phyloP scores from a whole-genome alignment of 2,329 filamentous ascomycete species.

The Tolypocladium guangdongense region DNA sequence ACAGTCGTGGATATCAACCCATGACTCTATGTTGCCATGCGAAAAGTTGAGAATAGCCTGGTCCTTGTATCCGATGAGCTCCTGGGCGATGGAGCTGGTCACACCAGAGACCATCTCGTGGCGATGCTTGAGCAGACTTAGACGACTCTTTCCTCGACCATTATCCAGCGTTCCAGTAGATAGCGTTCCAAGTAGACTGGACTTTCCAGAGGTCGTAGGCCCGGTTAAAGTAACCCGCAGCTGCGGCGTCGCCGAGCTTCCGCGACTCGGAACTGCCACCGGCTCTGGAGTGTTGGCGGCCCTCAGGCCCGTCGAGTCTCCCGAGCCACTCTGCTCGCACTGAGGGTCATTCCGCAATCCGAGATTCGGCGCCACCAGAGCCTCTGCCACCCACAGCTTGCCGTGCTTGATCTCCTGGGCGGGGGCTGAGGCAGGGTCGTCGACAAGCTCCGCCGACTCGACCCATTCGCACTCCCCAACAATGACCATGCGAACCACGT shows the following conservation, averaged over 20 bases:
- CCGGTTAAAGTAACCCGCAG: constrained; percentile 80
- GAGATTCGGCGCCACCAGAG: constrained; percentile 68
- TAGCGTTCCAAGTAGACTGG: constrained; percentile 76
- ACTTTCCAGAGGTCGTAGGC: constrained; percentile 85
- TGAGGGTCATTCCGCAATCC: constrained; percentile 19
- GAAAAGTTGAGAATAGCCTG: constrained; percentile 67
- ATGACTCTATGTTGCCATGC: constrained; percentile 76
- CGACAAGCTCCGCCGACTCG: constrained; percentile 28
- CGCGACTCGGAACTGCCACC: constrained; percentile 22
- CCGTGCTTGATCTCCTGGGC: constrained; percentile 22
- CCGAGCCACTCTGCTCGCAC: neutral
- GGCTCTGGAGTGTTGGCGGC: constrained; percentile 2
- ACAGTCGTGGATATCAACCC: constrained; percentile 84
- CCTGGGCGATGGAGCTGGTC: constrained; percentile 90
- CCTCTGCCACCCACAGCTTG: constrained; percentile 80
- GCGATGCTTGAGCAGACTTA: constrained; percentile 81
- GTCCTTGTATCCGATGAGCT: constrained; percentile 73
- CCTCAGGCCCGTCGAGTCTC: neutral
- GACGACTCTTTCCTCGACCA: constrained; percentile 76
- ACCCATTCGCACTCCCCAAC: constrained; percentile 78
- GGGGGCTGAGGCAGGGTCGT: constrained; percentile 12
- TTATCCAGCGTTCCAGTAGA: constrained; percentile 86
- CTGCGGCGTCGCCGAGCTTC: constrained; percentile 55
- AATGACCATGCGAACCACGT: constrained; percentile 68
- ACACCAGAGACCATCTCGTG: constrained; percentile 88